Conservation (phyloP, 192 early-diverging fungal genomes). For the Gamsiella multidivaricata region DNA sequence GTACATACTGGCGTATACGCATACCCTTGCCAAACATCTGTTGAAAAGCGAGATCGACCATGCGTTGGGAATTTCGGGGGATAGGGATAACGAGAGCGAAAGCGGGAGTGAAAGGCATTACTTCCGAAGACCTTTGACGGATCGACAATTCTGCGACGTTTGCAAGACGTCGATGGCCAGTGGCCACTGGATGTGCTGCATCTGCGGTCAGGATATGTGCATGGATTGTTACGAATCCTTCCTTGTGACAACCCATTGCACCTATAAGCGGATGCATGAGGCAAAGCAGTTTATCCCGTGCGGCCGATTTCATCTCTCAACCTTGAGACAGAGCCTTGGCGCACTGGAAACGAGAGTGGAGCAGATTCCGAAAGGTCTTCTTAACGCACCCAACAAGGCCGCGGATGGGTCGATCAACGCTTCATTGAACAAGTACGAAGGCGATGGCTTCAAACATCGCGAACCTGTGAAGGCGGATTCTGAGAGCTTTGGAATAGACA, state of each 20-base stretch:
- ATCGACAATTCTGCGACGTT: conserved; percentile 9
- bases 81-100: background rate
- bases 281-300: conserved; percentile 8
- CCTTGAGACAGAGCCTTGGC: background rate
- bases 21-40: background rate
- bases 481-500: background rate
- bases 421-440: too few relatives aligned
- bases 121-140: background rate
- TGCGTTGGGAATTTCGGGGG: background rate
- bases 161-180: conserved; percentile 11
- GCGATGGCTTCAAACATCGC: too few relatives aligned
- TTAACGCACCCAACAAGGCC: too few relatives aligned
- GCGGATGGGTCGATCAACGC: background rate
- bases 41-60: background rate
- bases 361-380: background rate
- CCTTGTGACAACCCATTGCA: background rate
- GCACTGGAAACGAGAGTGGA: background rate
- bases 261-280: background rate
- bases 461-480: background rate
- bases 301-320: conserved; percentile 10
- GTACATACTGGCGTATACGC: conserved; percentile 5
- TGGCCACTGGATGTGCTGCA: conserved; percentile 7
- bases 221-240: background rate
- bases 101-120: background rate
- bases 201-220: conserved; percentile 15